Conservation (phyloP, 306 rosid genomes). For the Alnus rubra region DNA sequence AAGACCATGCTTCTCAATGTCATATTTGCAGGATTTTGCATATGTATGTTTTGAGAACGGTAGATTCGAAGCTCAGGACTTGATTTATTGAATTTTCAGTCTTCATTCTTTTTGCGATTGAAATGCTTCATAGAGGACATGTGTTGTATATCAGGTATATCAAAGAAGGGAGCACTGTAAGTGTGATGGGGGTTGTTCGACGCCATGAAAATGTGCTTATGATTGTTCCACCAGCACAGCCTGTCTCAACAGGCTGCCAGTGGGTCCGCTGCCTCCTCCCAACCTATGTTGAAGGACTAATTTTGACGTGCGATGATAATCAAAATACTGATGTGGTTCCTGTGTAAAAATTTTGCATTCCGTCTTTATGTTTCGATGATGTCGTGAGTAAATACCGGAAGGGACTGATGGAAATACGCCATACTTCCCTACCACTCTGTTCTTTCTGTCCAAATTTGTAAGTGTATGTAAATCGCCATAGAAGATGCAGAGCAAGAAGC, state of each 20-base stretch:
- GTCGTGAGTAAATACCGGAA: conserved; percentile 35
- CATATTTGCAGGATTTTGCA: neutral
- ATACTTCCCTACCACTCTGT: conserved; percentile 11
- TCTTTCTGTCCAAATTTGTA: conserved; percentile 32
- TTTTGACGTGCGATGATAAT: conserved; percentile 78
- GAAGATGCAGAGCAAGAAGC: conserved; percentile 45
- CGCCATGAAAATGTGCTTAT: conserved; percentile 90
- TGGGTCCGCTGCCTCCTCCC: conserved; percentile 93
- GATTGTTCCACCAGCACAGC: conserved; percentile 83
- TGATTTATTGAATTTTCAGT: neutral
- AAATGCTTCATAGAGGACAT: conserved; percentile 12
- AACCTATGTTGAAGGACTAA: conserved; percentile 72
- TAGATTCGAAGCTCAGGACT: neutral
- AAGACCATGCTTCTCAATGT: neutral
- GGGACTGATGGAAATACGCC: conserved; percentile 29
- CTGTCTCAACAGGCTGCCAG: conserved; percentile 83
- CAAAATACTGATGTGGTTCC: conserved; percentile 82
- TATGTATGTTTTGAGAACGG: too few species aligned
- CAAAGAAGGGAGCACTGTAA: conserved; percentile 94
- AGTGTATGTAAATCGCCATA: conserved; percentile 41
- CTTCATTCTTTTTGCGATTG: neutral
- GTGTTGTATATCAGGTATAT: conserved; percentile 59
- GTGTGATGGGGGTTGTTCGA: conserved; percentile 93
- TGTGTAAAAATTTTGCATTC: conserved; percentile 46
- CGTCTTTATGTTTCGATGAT: conserved; percentile 22